Base-by-base conservation (phyloP, 208 protist genomes). In the Trypanosoma platydactyli region DNA sequence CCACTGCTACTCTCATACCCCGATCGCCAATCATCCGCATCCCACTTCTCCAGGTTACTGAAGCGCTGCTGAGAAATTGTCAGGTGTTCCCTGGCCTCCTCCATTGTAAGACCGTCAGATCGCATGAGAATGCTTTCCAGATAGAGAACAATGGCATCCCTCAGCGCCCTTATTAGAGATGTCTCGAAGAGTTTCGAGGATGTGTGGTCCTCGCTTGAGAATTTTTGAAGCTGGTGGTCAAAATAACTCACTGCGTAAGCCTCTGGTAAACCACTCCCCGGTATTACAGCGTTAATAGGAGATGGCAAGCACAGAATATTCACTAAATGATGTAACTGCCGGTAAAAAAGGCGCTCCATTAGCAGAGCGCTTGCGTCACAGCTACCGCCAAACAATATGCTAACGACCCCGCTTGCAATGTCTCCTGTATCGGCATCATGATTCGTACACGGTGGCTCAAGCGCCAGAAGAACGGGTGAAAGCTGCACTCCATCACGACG, bases 341-440 rank as follows among this genome's bases (percentile, higher is more conserved):
- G 54, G 52, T 22, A 11, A 61, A 76, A 76, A 54, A 57, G 45
- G 6, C 58, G 27, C 29, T 66, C 62, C 9, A 76, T 22, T 24
- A 71, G 64, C 22, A 45, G 24, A 22, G 12, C 16, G 1, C 57
- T 50, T 22, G 46, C 48, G 7, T 12, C 22, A 41, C 64, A 76
- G 11, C 57, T 33, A 52, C 70, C 70, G 55, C 70, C 70, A 69
- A 76, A 57, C 6, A 76, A 5, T 38, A 76, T 48, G 59, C 70
- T 70, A 22, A 60, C 44, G 59, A 61, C 56, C 7, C 5, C 27
- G 15, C 50, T 20, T 20, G 18, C 5, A 30, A 59, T 40, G 30
- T 25, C 22, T 20, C 1, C 33, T 18, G 41, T 30, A 41, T 18
- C 27, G 9, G 35, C 20, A 20, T 42, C 15, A 16, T 16, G 50